Conservation (phyloP, 2,329 filamentous ascomycete genomes). For the Lachnellula suecica region DNA sequence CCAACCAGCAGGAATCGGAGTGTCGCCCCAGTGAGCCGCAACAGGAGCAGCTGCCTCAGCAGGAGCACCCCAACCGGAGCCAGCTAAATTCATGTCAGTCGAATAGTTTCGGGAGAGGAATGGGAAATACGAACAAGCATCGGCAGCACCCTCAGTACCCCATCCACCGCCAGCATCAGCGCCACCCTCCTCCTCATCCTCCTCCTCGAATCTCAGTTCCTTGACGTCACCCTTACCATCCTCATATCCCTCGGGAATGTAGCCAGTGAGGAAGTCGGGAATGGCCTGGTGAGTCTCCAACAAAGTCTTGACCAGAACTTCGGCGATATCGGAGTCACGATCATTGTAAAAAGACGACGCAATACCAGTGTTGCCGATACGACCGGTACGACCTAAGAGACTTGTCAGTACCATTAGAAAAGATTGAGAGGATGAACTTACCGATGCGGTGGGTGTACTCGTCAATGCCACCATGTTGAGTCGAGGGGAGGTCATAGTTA, state of each 20-base stretch:
- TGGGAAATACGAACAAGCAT: too few species aligned
- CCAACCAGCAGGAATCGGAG: too few species aligned
- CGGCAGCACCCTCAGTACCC: neutral
- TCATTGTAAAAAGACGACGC: slow-evolving; percentile 90
- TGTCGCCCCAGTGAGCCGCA: too few species aligned
- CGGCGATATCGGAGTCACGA: slow-evolving; percentile 69
- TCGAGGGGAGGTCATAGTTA: slow-evolving; percentile 84
- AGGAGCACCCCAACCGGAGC: too few species aligned
- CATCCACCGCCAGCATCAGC: slow-evolving; percentile 15
- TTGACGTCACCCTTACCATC: slow-evolving; percentile 28
- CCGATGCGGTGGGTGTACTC: slow-evolving; percentile 96
- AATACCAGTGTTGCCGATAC: slow-evolving; percentile 83
- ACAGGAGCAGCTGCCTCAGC: too few species aligned
- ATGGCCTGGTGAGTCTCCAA: slow-evolving; percentile 76
- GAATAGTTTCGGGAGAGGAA: too few species aligned
- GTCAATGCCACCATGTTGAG: slow-evolving; percentile 78
- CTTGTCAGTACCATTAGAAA: slow-evolving; percentile 9
- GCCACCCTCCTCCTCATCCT: slow-evolving; percentile 14
- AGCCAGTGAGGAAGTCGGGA: slow-evolving; percentile 75
- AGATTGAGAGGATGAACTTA: slow-evolving; percentile 40
- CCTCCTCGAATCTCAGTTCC: slow-evolving; percentile 28
- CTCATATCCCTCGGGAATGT: slow-evolving; percentile 54
- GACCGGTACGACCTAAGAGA: slow-evolving; percentile 76
- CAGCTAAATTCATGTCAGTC: too few species aligned
- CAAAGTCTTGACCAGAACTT: slow-evolving; percentile 76